A percentile compares a stretch with the other conserved stretches of the same genome.
Evolutionary conservation across 2,329 filamentous ascomycete genomes (phyloP).

Genomic region (Corynespora cassiicola): DNA sequence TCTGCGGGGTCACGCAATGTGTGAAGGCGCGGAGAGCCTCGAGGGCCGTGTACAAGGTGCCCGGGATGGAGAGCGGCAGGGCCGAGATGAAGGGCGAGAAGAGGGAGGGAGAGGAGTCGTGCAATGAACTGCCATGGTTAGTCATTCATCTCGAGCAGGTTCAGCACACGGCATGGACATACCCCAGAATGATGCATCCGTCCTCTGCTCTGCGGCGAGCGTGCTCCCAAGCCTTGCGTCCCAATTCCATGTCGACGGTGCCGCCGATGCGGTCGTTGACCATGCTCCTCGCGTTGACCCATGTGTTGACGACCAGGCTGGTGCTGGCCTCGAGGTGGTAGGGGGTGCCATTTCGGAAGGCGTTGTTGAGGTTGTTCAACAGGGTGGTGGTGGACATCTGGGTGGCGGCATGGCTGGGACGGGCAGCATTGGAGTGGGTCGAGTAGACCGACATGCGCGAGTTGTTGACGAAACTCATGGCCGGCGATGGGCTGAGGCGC

Average conservation of each 20-base stretch:
- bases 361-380: slow-evolving; percentile 88
- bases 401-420: slow-evolving; percentile 67
- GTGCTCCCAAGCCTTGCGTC: slow-evolving; percentile 91
- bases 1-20: slow-evolving; percentile 84
- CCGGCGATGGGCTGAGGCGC: slow-evolving; percentile 31
- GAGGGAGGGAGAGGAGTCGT: slow-evolving; percentile 85
- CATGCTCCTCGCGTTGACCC: slow-evolving; percentile 79
- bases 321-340: slow-evolving; percentile 89
- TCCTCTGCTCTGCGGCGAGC: slow-evolving; percentile 93
- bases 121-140: slow-evolving; percentile 72
- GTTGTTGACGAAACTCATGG: slow-evolving; percentile 60
- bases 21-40: slow-evolving; percentile 86
- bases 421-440: slow-evolving; percentile 64
- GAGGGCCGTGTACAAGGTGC: slow-evolving; percentile 77
- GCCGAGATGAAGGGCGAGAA: slow-evolving; percentile 81
- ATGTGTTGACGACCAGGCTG: slow-evolving; percentile 93
- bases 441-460: slow-evolving; percentile 69
- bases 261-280: slow-evolving; percentile 75
- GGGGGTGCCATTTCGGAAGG: slow-evolving; percentile 82
- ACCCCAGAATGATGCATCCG: slow-evolving; percentile 90
- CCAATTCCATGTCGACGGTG: slow-evolving; percentile 80
- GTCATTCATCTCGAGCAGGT: slow-evolving; percentile 6
- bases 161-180: slow-evolving; percentile 42
- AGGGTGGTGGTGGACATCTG: slow-evolving; percentile 93
- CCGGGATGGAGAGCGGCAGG: slow-evolving; percentile 80